Conservation (phyloP, 208 protist species). For the Trypanosoma theileri region DNA sequence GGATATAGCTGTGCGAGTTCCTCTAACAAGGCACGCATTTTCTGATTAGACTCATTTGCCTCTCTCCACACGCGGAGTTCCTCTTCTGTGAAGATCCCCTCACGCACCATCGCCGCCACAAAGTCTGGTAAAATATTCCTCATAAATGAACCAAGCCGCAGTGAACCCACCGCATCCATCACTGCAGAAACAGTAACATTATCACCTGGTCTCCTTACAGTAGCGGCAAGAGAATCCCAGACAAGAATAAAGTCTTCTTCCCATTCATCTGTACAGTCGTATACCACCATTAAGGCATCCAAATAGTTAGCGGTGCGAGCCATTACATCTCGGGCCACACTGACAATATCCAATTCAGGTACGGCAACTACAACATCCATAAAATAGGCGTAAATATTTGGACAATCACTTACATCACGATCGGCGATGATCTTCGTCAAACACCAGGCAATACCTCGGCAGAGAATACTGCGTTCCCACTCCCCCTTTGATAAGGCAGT, state of each 20-base stretch:
- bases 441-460: conserved; percentile 77
- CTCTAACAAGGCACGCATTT: conserved; percentile 15
- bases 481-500: conserved; percentile 41
- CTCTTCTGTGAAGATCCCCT: conserved; percentile 30
- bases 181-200: conserved; percentile 28
- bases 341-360: conserved; percentile 48
- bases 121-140: conserved; percentile 75
- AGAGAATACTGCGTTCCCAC: conserved; percentile 57
- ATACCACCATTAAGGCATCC: conserved; percentile 56
- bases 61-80: conserved; percentile 35
- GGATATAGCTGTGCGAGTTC: conserved; percentile 30
- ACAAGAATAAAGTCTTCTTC: conserved; percentile 79
- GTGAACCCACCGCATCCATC: conserved; percentile 48
- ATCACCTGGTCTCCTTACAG: conserved; percentile 27
- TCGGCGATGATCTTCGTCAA: conserved; percentile 67
- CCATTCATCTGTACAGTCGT: conserved; percentile 54
- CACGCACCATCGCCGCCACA: conserved; percentile 55
- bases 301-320: conserved; percentile 83
- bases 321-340: conserved; percentile 67
- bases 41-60: conserved; percentile 33
- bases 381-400: conserved; percentile 67
- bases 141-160: conserved; percentile 68
- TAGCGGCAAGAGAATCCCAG: conserved; percentile 52
- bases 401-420: conserved; percentile 65
- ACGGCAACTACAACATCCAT: conserved; percentile 40